Evolutionary conservation across 768 basidiomycete species (phyloP), one percentile per base, ranked within the genome.

Genomic region (Pleurotus citrinopileatus): DNA sequence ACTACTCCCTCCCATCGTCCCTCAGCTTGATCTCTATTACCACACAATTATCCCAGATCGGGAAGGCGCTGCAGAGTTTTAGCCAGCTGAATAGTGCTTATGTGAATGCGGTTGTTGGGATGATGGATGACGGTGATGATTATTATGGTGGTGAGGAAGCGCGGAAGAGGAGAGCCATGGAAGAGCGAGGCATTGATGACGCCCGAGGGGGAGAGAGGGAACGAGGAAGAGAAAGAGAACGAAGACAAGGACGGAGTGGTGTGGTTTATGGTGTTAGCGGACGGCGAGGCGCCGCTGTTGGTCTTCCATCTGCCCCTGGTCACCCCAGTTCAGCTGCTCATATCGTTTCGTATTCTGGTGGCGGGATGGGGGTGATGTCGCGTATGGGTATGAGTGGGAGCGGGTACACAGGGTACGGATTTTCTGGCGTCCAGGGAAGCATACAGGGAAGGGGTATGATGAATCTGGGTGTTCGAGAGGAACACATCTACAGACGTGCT

Each of bases 41-140:
- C 2, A 28, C 45, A 17, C 48, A 51, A 15, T 13, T 51, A 2
- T 7, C 12, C 29, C n/a, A 34, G 22, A 5, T 51, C 29, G 34
- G 48, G 12, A 51, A 25, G 10, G 48, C 37, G 4, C 19, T 51
- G 19, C 48, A 51, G 7, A 28, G 25, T 15, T 51, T 51, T 25
- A 51, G 32, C n/a, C 48, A 51, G 34, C 32, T 51, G 4, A 28
- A 51, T n/a, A 20, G 15, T 7, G 48, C 48, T 3, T 51, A 51
- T 38, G 48, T 37, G 12, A 37, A 15, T 12, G 34, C 48, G 2
- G 48, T 51, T 37, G 48, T 37, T 12, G 48, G 43, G 8, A 44
- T 27, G 43, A 9, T n/a, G 9, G 22, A 44, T 44, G 42, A 23
- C 23, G 43, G 25, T 44, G 23, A 9, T 23, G 2, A 26, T 23